A percentile compares a stretch with the other conserved stretches of the same genome.
These are phyloP conservation scores for Mycoemilia scoparia DNA, from an alignment of 192 early-diverging fungal genomes.

Conservation along the genomic window DNA sequence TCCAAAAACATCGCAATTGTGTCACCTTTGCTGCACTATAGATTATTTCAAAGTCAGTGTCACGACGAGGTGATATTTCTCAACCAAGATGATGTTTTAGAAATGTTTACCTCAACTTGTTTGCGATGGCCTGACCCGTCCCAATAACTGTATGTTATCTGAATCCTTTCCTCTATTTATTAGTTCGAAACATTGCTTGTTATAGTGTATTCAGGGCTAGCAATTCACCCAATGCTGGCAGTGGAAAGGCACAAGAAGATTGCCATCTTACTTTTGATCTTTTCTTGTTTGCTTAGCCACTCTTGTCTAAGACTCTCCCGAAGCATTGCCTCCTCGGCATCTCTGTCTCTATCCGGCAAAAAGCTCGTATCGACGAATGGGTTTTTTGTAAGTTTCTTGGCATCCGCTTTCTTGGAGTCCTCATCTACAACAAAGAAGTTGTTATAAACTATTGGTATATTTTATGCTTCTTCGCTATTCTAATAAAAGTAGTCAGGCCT, in stretches of 20 bases:
- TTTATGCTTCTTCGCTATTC: no score
- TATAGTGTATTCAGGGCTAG: background rate
- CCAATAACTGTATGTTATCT: slow-evolving; percentile 88
- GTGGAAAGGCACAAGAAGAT: slow-evolving; percentile 20
- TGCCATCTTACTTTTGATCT: no score
- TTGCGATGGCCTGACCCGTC: slow-evolving; percentile 89
- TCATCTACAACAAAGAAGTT: slow-evolving; percentile 5
- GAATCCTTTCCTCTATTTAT: slow-evolving; percentile 61
- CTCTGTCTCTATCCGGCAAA: slow-evolving; percentile 75
- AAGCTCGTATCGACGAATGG: slow-evolving; percentile 83
- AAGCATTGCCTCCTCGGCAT: slow-evolving; percentile 47
- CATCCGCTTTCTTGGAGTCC: slow-evolving; percentile 2
- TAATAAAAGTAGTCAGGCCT: no score
- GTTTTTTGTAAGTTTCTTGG: slow-evolving; percentile 50
- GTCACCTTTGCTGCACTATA: slow-evolving; percentile 65
- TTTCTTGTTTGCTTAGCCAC: slow-evolving; percentile 70
- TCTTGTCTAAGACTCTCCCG: slow-evolving; percentile 60
- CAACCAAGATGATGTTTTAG: slow-evolving; percentile 24
- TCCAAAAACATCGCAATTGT: slow-evolving; percentile 76
- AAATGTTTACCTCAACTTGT: no score
- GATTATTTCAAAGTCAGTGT: no score
- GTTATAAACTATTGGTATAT: no score
- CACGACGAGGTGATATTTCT: no score
- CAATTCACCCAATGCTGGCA: slow-evolving; percentile 1
- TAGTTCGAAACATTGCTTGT: slow-evolving; percentile 5